Evolutionary conservation across 495 filamentous ascomycete species (phyloP).

Genomic region (Bryoglossum gracile): DNA sequence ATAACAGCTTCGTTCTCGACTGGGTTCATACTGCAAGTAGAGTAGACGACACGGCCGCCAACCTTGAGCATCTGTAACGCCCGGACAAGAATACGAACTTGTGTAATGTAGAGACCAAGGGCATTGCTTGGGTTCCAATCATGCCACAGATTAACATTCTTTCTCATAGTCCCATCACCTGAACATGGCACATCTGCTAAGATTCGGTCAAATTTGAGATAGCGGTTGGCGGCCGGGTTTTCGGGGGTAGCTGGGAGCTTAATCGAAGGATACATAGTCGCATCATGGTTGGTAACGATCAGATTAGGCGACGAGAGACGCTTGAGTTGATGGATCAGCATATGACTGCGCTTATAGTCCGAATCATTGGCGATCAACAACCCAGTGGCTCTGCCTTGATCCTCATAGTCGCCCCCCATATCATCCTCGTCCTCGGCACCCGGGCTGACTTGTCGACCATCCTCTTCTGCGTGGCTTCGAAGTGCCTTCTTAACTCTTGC

Average conservation of each 20-base stretch:
- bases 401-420: constrained; percentile 50
- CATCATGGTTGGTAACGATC: constrained; percentile 96
- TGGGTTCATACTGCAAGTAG: constrained; percentile 96
- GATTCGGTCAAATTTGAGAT: constrained; percentile 95
- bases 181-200: constrained; percentile 96
- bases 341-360: constrained; percentile 91
- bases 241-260: constrained; percentile 55
- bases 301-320: constrained; percentile 92
- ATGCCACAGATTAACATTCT: constrained; percentile 89
- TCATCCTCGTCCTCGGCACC: constrained; percentile 41
- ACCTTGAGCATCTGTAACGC: constrained; percentile 95
- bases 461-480: constrained; percentile 44
- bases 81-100: constrained; percentile 83
- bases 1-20: constrained; percentile 96
- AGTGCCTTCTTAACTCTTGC: constrained; percentile 59
- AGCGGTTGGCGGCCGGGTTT: constrained; percentile 50
- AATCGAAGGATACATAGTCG: constrained; percentile 89
- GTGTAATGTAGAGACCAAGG: constrained; percentile 74
- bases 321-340: constrained; percentile 97
- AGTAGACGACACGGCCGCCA: constrained; percentile 90
- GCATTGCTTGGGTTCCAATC: constrained; percentile 84
- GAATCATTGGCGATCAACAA: constrained; percentile 91
- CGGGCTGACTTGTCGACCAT: constrained; percentile 39
- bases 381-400: constrained; percentile 82
- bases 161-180: constrained; percentile 85